Base-by-base conservation (phyloP, 2,329 filamentous ascomycete species). In the Claviceps paspali region DNA sequence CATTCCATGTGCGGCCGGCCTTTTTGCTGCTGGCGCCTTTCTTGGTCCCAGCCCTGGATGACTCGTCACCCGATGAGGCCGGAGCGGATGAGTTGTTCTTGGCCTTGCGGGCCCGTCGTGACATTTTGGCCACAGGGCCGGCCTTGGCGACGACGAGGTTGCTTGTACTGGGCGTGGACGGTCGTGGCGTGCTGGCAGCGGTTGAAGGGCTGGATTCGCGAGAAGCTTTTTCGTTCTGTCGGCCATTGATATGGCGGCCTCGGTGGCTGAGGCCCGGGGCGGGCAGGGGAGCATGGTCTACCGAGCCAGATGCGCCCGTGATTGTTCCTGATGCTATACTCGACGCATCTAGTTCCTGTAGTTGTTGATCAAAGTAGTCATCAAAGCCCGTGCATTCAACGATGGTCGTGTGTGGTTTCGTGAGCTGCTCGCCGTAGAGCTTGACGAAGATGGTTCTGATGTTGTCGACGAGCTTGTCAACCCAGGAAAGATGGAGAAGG, bases 391-490 rank as follows among this genome's bases (percentile, higher is more conserved):
- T 56, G 61, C 86, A 94, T 53, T 87, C 75, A 40, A 91, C 68
- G 17, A 82, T 67, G 38, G 82, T 85, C 9, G 78, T 82, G 53
- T 88, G 74, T 19, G 82, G 74, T 48, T 82, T 82, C 55, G 77
- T 86, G 38, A 98, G 65, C 57, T 94, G 82, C 41, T 91, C 80
- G 47, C 79, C 82, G 56, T 96, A 98, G 21, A 95, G 70, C 46
- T 86, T 82, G 47, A 91, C 71, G 53, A 96, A 98, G 24, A 98
- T 78, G 8, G 82, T 86, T 55, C 80, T 84, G 51, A 96, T 85
- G 52, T 96, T 93, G 53, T 95, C 88, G 47, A 98, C 76, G 33
- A 98, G 78, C 57, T 91, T 86, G 59, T 98, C 91, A 46, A 96
- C 84, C 91, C 92, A 98, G 10, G 83, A 87, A 7, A 98, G 73